Conservation (phyloP, 176 grass and related monocot genomes). For the Pharus latifolius region DNA sequence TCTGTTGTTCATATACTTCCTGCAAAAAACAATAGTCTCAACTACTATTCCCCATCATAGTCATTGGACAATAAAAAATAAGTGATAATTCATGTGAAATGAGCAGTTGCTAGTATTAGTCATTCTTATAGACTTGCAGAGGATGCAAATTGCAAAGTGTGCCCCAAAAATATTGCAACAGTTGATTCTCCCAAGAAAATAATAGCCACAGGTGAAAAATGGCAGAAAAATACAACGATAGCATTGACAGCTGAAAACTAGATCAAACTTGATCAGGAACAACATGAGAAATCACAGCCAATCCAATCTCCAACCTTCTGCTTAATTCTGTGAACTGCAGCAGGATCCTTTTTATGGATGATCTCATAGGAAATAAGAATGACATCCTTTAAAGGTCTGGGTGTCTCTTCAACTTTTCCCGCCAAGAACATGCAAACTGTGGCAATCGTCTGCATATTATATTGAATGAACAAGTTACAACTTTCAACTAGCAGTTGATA, state of each 20-base stretch:
- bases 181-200: too few relatives aligned
- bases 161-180: too few relatives aligned
- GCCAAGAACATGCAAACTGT: conserved; percentile 98
- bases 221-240: background rate
- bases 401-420: conserved; percentile 96
- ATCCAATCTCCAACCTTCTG: conserved; percentile 47
- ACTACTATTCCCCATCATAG: background rate
- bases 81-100: background rate
- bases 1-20: conserved; percentile 95
- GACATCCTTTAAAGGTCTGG: conserved; percentile 77
- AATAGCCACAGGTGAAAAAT: background rate
- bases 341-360: conserved; percentile 86
- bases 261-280: background rate
- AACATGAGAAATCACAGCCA: background rate
- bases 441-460: conserved; percentile 58
- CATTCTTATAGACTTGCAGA: background rate
- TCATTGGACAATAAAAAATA: background rate
- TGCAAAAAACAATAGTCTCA: conserved; percentile 28
- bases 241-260: background rate
- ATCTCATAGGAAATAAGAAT: conserved; percentile 92
- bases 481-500: background rate
- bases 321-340: conserved; percentile 69
- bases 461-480: background rate
- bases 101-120: too few relatives aligned
- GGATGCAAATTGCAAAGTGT: background rate